Base-by-base conservation (phyloP, 164 flowering plant species). In the Berberis thunbergii region DNA sequence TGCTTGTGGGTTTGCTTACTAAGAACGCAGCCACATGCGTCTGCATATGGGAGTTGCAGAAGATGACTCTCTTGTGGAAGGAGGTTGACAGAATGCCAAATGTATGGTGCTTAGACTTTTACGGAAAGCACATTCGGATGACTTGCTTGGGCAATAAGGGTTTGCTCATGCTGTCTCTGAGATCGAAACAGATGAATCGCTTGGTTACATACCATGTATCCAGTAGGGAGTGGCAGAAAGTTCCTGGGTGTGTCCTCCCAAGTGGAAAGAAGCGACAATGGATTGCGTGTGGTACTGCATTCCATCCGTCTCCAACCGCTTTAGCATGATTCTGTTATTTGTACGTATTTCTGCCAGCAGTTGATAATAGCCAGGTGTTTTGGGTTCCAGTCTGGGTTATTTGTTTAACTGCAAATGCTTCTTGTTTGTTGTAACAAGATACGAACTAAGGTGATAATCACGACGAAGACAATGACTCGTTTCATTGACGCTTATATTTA, bases 41-140 rank as follows among this genome's bases (percentile, higher is more conserved):
- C 38, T 94, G 90, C 83, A 80, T 94, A 74, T 94, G 97, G 99
- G 99, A 94, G 88, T 87, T 94, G 77, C 96, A 91, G 82, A 91
- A 79, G 83, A 94, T 94, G 99, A 87, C 86, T 41, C 91, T 91
- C 67, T 83, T 91, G 82, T 94, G 99, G 99, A 94, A 91, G 95
- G 99, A 94, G 99, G 99, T 91, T 80, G 99, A 94, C 97, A 94
- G 99, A 94, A 94, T 94, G 99, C 99, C 99, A 94, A 94, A 94
- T 65, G 65, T 85, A 64, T 84, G 84, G 97, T 91, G 99, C 99
- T 87, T 94, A 76, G 99, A 94, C 50, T 91, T 94, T 81, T 94
- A 94, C 48, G 99, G 97, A 58, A 94, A 94, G 99, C 91, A 87
- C 84, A 83, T 94, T 41, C 73, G 86, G 48, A 94, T 94, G 99